Evolutionary conservation across 106 monocot genomes (phyloP).

Genomic region (Dioscorea alata): DNA sequence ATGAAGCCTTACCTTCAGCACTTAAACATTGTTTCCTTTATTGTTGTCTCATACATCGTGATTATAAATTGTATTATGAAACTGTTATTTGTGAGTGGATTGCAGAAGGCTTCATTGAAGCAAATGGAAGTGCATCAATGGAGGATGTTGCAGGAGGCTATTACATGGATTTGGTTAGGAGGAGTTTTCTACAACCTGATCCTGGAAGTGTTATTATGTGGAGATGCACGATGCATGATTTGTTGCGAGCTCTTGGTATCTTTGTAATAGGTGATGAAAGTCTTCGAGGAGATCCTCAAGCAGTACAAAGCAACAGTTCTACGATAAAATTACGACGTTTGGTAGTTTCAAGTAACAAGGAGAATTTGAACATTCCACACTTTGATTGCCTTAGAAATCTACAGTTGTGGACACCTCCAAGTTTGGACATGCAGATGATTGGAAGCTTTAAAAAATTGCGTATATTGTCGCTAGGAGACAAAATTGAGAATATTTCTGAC

Average conservation of each 20-base stretch:
- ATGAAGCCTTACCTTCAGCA: constrained; percentile 21
- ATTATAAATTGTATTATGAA: not conserved
- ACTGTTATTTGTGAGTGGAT: constrained; percentile 14
- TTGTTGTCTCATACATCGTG: constrained; percentile 13
- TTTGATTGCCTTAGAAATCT: too few relatives aligned
- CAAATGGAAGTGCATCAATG: constrained; percentile 7
- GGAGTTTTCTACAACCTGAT: too few relatives aligned
- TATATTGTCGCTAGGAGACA: too few relatives aligned
- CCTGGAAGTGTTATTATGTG: not conserved
- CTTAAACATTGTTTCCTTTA: constrained; percentile 38
- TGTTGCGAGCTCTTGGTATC: constrained; percentile 14
- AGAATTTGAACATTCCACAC: too few relatives aligned
- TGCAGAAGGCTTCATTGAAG: constrained; percentile 25
- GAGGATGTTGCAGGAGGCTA: too few relatives aligned
- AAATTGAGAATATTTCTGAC: too few relatives aligned
- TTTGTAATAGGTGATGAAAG: constrained; percentile 13
- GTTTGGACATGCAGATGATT: too few relatives aligned
- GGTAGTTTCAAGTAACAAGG: too few relatives aligned
- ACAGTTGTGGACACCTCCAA: too few relatives aligned
- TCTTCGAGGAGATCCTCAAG: not conserved
- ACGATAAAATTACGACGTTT: too few relatives aligned
- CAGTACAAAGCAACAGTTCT: too few relatives aligned
- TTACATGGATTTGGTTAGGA: constrained; percentile 17
- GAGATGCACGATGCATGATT: constrained; percentile 26
- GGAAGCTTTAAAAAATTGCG: too few relatives aligned